phyloP scores from a whole-genome alignment of 2,329 filamentous ascomycete species.

The Hypoxylon sp. region DNA sequence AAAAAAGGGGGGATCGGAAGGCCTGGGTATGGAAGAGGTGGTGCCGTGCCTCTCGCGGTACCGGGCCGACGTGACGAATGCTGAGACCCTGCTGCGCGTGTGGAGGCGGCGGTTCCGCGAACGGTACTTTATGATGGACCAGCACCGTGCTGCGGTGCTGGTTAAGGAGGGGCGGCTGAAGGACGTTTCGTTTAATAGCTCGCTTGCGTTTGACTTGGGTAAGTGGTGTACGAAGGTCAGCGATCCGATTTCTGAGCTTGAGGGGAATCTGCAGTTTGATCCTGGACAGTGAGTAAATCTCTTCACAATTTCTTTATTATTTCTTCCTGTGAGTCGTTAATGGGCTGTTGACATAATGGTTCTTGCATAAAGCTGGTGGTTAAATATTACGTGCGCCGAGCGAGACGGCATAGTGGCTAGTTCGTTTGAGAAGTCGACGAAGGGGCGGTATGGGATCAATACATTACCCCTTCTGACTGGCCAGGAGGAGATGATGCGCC shows the following conservation, averaged over 20 bases:
- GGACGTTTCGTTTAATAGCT: conserved; percentile 57
- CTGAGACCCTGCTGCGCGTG: conserved; percentile 56
- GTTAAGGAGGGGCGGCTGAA: conserved; percentile 56
- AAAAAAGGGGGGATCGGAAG: too few relatives aligned
- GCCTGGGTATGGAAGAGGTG: conserved; percentile 44
- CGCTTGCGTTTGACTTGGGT: conserved; percentile 49
- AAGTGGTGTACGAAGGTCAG: conserved; percentile 56
- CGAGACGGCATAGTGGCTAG: conserved; percentile 67
- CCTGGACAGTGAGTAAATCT: conserved; percentile 62
- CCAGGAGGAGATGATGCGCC: conserved; percentile 59
- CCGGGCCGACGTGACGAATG: conserved; percentile 54
- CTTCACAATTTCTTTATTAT: too few relatives aligned
- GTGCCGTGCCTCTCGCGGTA: conserved; percentile 51
- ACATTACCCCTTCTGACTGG: conserved; percentile 67
- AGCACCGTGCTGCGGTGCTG: conserved; percentile 57
- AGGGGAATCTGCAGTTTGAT: conserved; percentile 59
- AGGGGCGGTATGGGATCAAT: conserved; percentile 60
- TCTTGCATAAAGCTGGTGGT: conserved; percentile 64
- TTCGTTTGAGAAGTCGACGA: conserved; percentile 60
- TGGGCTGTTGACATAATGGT: conserved; percentile 38
- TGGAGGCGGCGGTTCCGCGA: conserved; percentile 62
- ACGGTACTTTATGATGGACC: conserved; percentile 61
- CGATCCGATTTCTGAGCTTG: conserved; percentile 56
- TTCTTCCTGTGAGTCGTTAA: background rate
- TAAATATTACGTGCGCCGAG: conserved; percentile 67